These are phyloP conservation scores for Paraphaeosphaeria minitans DNA, from an alignment of 2,329 filamentous ascomycete genomes.

Conservation along the genomic window DNA sequence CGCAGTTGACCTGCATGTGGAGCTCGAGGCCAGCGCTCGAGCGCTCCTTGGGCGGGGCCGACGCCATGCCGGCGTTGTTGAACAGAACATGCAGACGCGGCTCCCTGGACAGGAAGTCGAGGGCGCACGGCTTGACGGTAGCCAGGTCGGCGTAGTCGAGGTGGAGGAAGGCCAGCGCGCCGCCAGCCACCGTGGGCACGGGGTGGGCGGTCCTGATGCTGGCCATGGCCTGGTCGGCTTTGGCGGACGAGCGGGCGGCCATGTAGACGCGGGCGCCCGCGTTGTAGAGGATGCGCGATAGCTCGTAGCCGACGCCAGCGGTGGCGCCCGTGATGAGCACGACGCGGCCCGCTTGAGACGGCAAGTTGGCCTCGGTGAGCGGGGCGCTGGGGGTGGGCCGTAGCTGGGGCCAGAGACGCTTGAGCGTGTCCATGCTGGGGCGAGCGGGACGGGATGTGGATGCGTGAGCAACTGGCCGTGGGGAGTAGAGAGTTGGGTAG, in stretches of 20 bases:
- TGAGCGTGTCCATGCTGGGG: too few relatives aligned
- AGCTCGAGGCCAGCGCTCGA: constrained; percentile 38
- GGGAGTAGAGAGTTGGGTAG: too few relatives aligned
- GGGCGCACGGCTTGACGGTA: background rate
- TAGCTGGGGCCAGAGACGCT: too few relatives aligned
- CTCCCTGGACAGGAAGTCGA: constrained; percentile 34
- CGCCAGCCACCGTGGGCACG: background rate
- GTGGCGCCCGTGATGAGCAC: constrained; percentile 58
- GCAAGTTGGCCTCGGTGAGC: background rate
- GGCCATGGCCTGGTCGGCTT: constrained; percentile 46
- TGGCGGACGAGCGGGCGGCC: constrained; percentile 52
- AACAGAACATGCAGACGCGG: constrained; percentile 47
- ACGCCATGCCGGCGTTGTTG: constrained; percentile 37
- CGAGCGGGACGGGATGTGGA: too few relatives aligned
- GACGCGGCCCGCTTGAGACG: constrained; percentile 42
- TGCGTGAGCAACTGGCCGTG: too few relatives aligned
- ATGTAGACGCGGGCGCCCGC: constrained; percentile 57
- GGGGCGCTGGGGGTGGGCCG: background rate
- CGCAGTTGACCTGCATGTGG: constrained; percentile 43
- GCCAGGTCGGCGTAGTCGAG: background rate
- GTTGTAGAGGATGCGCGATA: constrained; percentile 58
- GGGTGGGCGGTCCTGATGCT: constrained; percentile 50
- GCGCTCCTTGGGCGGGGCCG: constrained; percentile 23
- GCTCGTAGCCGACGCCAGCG: constrained; percentile 56
- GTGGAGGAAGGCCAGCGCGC: background rate